phyloP scores from a whole-genome alignment of 1,284 basidiomycete species.

The Schizophyllum amplum region DNA sequence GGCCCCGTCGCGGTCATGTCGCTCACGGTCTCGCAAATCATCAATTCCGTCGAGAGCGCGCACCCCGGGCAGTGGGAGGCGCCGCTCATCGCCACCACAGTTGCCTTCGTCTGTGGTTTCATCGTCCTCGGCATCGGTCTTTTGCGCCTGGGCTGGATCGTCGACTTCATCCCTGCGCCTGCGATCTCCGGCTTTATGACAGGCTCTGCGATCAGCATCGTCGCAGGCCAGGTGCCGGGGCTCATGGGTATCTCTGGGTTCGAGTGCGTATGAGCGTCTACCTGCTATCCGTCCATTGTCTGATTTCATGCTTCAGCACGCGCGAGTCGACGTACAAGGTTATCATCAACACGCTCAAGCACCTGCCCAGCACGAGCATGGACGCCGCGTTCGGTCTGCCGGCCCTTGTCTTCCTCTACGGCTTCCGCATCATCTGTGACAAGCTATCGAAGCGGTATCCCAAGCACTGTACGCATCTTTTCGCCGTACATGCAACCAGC shows the following conservation, averaged over 20 bases:
- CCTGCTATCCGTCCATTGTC: constrained; percentile 5
- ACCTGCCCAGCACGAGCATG: too few species aligned
- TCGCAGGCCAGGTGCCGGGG: constrained; percentile 77
- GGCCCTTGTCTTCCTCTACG: constrained; percentile 65
- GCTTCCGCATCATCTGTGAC: constrained; percentile 61
- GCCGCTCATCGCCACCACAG: constrained; percentile 76
- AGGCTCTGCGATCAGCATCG: constrained; percentile 85
- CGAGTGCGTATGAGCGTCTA: constrained; percentile 60
- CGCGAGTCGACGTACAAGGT: constrained; percentile 81
- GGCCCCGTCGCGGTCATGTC: constrained; percentile 98
- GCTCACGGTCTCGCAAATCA: constrained; percentile 80
- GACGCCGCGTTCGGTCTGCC: too few species aligned
- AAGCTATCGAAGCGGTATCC: constrained; percentile 62
- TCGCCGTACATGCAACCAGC: too few species aligned
- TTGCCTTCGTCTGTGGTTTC: constrained; percentile 88
- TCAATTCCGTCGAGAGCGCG: constrained; percentile 50
- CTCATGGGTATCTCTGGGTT: constrained; percentile 82
- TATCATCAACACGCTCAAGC: too few species aligned
- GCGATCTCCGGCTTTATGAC: too few species aligned
- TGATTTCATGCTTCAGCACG: constrained; percentile 40
- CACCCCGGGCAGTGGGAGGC: constrained; percentile 49
- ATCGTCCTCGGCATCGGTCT: constrained; percentile 91
- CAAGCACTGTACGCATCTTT: too few species aligned
- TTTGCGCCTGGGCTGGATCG: constrained; percentile 87
- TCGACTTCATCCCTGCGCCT: constrained; percentile 90